These are phyloP conservation scores for Geosmithia flava DNA, from an alignment of 2,329 filamentous ascomycete species.

Conservation along the genomic window DNA sequence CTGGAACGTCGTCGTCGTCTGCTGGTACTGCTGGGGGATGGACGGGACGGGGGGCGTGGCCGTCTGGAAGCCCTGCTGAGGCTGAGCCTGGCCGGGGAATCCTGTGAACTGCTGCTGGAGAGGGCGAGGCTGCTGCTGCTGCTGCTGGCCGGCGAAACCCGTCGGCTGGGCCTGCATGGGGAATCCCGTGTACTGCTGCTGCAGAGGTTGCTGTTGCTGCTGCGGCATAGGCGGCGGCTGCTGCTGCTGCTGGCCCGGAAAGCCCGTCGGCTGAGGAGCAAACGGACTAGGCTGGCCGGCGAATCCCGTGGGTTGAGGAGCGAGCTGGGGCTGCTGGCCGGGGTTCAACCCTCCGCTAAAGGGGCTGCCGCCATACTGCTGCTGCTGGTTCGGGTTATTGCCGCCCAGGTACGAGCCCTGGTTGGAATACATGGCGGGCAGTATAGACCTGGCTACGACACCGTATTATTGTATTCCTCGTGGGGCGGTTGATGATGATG, in stretches of 20 bases:
- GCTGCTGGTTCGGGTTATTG: conserved; percentile 55
- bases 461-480: no score
- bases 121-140: conserved; percentile 35
- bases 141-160: conserved; percentile 40
- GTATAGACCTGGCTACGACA: background rate
- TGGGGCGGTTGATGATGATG: background rate
- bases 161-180: conserved; percentile 32
- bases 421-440: conserved; percentile 67
- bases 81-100: conserved; percentile 35
- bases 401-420: conserved; percentile 74
- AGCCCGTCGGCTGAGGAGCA: conserved; percentile 48
- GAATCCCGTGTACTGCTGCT: conserved; percentile 52
- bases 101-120: conserved; percentile 59
- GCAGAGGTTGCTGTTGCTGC: conserved; percentile 48
- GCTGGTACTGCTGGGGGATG: conserved; percentile 46
- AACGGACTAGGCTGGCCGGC: conserved; percentile 42
- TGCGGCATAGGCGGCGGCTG: conserved; percentile 45
- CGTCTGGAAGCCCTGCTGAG: conserved; percentile 50
- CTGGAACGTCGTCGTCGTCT: conserved; percentile 17
- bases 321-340: conserved; percentile 36
- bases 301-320: conserved; percentile 48
- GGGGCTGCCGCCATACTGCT: conserved; percentile 42
- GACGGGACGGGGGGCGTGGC: conserved; percentile 45
- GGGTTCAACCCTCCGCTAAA: conserved; percentile 32
- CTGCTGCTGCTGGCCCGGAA: conserved; percentile 30